Percentiles rank a stretch among this genome's conserved stretches.
Evolutionary conservation across 805 yeast species (phyloP).

Genomic region (Yarrowia keelungensis): DNA sequence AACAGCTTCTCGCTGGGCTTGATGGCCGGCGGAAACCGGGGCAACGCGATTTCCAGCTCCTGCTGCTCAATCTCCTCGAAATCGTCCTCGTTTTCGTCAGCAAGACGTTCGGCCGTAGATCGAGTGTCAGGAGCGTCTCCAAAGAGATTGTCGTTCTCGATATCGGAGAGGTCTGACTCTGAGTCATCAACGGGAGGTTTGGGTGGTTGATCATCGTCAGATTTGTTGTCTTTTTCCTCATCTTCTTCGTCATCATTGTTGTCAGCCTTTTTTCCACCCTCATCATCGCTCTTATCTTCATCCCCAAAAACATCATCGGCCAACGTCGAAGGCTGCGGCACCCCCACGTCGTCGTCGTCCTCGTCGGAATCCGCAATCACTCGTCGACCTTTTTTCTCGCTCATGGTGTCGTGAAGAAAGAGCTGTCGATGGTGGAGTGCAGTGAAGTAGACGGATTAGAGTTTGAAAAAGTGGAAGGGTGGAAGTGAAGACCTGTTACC

Average conservation of each 20-base stretch:
- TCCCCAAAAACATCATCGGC: constrained; percentile 27
- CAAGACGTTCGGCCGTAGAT: constrained; percentile 34
- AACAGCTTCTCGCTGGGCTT: constrained; percentile 50
- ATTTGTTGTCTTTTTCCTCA: neutral
- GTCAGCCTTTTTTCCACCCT: neutral
- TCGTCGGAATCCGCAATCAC: constrained; percentile 40
- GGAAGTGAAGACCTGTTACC: too few species aligned
- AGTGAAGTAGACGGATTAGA: neutral
- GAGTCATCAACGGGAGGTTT: neutral
- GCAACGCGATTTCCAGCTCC: constrained; percentile 49
- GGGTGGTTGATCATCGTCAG: too few species aligned
- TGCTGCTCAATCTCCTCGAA: constrained; percentile 45
- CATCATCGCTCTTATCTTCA: neutral
- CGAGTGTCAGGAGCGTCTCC: constrained; percentile 38
- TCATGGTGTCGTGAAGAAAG: neutral
- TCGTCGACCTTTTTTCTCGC: constrained; percentile 40
- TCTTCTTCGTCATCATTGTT: constrained; percentile 36
- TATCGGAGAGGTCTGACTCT: constrained; percentile 24
- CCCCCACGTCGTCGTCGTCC: constrained; percentile 25
- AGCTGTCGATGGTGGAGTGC: constrained; percentile 17
- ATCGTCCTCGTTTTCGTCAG: constrained; percentile 43
- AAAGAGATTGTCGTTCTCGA: constrained; percentile 32
- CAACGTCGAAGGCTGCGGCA: constrained; percentile 10
- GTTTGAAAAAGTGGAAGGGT: neutral
- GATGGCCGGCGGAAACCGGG: constrained; percentile 48